Conservation (phyloP, 225 moss, liverwort and hornwort species). For the Takakia lepidozioides region DNA sequence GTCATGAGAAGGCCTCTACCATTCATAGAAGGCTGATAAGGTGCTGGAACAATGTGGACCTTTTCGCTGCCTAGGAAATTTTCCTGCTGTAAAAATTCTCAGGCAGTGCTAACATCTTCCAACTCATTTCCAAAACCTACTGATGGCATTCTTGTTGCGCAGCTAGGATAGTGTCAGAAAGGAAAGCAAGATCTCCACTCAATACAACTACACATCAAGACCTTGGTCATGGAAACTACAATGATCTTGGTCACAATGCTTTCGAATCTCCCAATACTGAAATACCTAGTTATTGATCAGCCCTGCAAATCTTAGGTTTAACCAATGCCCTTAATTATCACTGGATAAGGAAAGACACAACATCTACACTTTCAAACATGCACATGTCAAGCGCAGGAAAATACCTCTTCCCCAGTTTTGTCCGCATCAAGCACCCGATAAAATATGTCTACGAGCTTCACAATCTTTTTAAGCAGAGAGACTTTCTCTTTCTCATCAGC, state of each 20-base stretch:
- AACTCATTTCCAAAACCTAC: no score
- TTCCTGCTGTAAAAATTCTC: no score
- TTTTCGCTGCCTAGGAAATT: no score
- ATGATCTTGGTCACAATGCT: not conserved
- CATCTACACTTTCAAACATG: conserved; percentile 59
- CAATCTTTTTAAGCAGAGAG: conserved; percentile 29
- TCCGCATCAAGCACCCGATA: conserved; percentile 55
- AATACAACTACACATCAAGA: no score
- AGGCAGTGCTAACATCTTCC: no score
- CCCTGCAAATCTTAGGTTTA: not conserved
- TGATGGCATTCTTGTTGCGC: no score
- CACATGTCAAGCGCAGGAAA: conserved; percentile 38
- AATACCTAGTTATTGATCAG: not conserved
- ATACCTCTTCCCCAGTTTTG: conserved; percentile 50
- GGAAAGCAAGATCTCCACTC: no score
- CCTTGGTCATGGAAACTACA: not conserved
- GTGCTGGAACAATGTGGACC: no score
- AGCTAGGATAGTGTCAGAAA: no score
- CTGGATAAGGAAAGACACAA: conserved; percentile 3
- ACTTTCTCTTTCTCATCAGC: conserved; percentile 31
- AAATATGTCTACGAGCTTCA: conserved; percentile 44
- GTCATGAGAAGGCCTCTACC: no score
- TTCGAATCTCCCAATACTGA: not conserved
- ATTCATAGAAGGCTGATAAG: no score
- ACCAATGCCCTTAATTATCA: no score